A percentile compares a stretch with the other conserved stretches of the same genome.
Conservation (phyloP, 2,329 filamentous ascomycete species). For the Neofusicoccum parvum region DNA sequence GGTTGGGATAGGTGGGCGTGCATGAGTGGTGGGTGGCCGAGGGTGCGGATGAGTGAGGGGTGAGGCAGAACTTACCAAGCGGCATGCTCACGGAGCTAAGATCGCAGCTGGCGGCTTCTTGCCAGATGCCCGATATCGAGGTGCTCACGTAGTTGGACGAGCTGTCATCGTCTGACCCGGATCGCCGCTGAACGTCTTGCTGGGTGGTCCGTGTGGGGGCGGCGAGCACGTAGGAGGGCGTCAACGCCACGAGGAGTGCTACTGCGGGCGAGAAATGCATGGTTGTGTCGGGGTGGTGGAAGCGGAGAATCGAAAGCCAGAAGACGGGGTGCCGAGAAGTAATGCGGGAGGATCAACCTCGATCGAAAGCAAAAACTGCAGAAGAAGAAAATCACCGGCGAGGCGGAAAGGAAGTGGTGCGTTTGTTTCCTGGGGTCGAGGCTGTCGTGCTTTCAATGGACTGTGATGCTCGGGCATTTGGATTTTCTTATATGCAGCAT, state of each 20-base stretch:
- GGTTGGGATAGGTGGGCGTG: background rate
- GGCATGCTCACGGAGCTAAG: slow-evolving; percentile 34
- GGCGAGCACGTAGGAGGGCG: slow-evolving; percentile 36
- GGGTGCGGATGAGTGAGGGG: background rate
- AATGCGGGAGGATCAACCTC: background rate
- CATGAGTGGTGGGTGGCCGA: background rate
- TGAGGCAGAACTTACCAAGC: slow-evolving; percentile 30
- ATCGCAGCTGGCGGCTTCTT: slow-evolving; percentile 29
- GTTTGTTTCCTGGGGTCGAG: background rate
- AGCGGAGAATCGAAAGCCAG: background rate
- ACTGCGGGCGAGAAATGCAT: slow-evolving; percentile 40
- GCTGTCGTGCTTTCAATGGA: slow-evolving; percentile 14
- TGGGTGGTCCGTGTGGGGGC: slow-evolving; percentile 29
- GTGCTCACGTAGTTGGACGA: slow-evolving; percentile 3
- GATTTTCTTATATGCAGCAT: slow-evolving; percentile 10
- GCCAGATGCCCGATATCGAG: slow-evolving; percentile 13
- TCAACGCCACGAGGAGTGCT: slow-evolving; percentile 37
- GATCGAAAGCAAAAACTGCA: background rate
- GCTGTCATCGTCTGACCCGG: background rate
- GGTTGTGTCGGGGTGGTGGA: slow-evolving; percentile 10
- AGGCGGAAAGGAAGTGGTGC: background rate
- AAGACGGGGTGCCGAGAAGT: background rate
- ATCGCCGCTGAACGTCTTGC: slow-evolving; percentile 8
- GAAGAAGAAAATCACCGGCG: slow-evolving; percentile 1
- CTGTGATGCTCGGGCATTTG: background rate